Evolutionary conservation across 2,329 filamentous ascomycete genomes (phyloP).

Genomic region (Cordyceps fumosorosea): DNA sequence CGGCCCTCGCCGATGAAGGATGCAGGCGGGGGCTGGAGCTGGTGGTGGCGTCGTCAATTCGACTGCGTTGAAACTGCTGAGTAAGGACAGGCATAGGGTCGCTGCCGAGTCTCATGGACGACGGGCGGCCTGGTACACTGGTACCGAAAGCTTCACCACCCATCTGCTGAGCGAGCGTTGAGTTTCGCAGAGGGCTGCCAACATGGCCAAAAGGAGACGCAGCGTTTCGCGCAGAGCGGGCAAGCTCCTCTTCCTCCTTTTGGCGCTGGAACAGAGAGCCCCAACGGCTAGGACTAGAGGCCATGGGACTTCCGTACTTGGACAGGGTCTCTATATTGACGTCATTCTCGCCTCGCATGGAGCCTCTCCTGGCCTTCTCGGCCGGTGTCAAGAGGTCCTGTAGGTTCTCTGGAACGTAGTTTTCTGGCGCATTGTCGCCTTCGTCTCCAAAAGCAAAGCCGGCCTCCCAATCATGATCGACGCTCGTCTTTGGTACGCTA

Average conservation of each 20-base stretch:
- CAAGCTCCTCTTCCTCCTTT: conserved; percentile 49
- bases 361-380: conserved; percentile 60
- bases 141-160: conserved; percentile 38
- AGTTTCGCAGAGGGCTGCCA: conserved; percentile 58
- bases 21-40: conserved; percentile 44
- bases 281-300: conserved; percentile 55
- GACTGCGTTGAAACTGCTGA: conserved; percentile 56
- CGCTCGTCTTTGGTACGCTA: conserved; percentile 59
- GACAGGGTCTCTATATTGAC: conserved; percentile 38
- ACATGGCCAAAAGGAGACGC: conserved; percentile 59
- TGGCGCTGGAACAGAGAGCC: conserved; percentile 54
- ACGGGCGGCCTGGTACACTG: conserved; percentile 34
- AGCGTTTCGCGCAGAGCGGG: conserved; percentile 29
- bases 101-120: conserved; percentile 34
- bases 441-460: conserved; percentile 75
- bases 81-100: conserved; percentile 53
- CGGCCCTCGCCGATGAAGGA: conserved; percentile 39
- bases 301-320: conserved; percentile 57
- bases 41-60: conserved; percentile 41
- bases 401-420: conserved; percentile 66
- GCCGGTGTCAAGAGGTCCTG: conserved; percentile 61
- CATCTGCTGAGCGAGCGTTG: conserved; percentile 50
- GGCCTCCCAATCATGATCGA: conserved; percentile 57
- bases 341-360: conserved; percentile 50
- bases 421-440: conserved; percentile 32